Evolutionary conservation across 805 yeast genomes (phyloP), one percentile per base, ranked within the genome.

Genomic region (baker's yeast (Saccharomyces cerevisiae)): DNA sequence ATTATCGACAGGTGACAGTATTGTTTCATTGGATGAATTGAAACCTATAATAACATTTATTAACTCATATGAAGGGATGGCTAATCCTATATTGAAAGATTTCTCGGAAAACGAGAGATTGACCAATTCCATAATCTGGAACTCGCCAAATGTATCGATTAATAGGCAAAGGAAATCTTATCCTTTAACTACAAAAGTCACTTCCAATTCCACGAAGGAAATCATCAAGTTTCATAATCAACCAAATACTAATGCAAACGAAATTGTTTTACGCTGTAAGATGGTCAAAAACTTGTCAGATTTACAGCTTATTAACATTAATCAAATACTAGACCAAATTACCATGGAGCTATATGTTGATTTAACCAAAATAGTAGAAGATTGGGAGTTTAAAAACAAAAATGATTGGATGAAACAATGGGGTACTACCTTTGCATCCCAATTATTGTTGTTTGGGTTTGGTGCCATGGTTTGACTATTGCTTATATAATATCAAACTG

Each of bases 371-470:
- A 73, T 79, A 68, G 82, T 78, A 5, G 78, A 78, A 61, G 73
- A 77, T 55, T 81, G 81, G 67, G 85, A 81, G 56, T 66, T 68
- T 51, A 73, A 69, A 54, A 72, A 70, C 51, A 69, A 70, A 55
- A 72, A 69, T 54, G 73, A 74, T 67, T 79, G 79, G 72, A 71
- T 79, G 41, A 73, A 71, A 47, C 68, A 73, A 61, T 82, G 86
- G 86, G 80, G 84, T 0, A 81, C 81, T 53, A 75, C 83, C 1
- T 67, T 82, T 41, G 82, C 84, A 6, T 79, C 84, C 32, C 87
- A 82, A 60, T 65, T 82, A 48, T 65, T 82, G 36, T 70, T 82
- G 32, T 73, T 81, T 47, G 87, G 87, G 1, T 70, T 82, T 43
- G 85, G 85, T 8, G 84, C 80, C 1, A 75, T 81, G 68, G 84